Conservation (phyloP, 2,329 filamentous ascomycete species). For the Epichloe gansuensis region DNA sequence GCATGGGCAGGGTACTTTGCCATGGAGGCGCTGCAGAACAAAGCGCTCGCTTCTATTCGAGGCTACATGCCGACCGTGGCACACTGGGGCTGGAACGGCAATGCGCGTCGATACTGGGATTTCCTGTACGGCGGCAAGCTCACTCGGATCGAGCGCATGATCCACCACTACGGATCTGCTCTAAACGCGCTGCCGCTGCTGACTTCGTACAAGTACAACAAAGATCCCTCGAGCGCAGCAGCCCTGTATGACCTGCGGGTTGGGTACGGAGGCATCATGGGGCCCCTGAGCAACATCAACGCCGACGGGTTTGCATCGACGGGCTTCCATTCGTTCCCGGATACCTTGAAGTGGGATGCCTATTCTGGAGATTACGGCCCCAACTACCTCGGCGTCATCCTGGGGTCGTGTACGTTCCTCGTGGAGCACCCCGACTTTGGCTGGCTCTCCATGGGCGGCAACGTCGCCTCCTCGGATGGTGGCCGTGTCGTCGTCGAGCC, state of each 20-base stretch:
- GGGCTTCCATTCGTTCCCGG: slow-evolving; percentile 44
- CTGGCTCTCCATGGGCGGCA: slow-evolving; percentile 36
- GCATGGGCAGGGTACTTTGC: slow-evolving; percentile 36
- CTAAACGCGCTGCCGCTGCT: slow-evolving; percentile 45
- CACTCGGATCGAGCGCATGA: slow-evolving; percentile 26
- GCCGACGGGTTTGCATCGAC: slow-evolving; percentile 39
- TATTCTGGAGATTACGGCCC: slow-evolving; percentile 46
- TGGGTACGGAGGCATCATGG: slow-evolving; percentile 40
- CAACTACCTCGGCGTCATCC: slow-evolving; percentile 36
- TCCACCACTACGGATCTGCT: slow-evolving; percentile 48
- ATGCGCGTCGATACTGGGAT: slow-evolving; percentile 48
- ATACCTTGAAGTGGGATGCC: slow-evolving; percentile 42
- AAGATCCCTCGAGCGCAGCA: slow-evolving; percentile 13
- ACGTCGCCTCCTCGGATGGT: slow-evolving; percentile 15
- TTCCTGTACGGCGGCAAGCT: slow-evolving; percentile 28
- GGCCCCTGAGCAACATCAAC: slow-evolving; percentile 42
- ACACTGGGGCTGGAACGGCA: slow-evolving; percentile 52
- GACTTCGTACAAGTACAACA: slow-evolving; percentile 32
- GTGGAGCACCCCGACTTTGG: slow-evolving; percentile 31
- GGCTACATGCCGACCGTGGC: slow-evolving; percentile 44
- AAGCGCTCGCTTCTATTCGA: slow-evolving; percentile 39
- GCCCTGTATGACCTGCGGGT: slow-evolving; percentile 39
- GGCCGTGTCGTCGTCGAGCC: slow-evolving; percentile 25
- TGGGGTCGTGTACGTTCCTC: slow-evolving; percentile 38
- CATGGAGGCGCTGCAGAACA: slow-evolving; percentile 13